Evolutionary conservation across 176 grass and related monocot species (phyloP).

Genomic region (Paspalum notatum): DNA sequence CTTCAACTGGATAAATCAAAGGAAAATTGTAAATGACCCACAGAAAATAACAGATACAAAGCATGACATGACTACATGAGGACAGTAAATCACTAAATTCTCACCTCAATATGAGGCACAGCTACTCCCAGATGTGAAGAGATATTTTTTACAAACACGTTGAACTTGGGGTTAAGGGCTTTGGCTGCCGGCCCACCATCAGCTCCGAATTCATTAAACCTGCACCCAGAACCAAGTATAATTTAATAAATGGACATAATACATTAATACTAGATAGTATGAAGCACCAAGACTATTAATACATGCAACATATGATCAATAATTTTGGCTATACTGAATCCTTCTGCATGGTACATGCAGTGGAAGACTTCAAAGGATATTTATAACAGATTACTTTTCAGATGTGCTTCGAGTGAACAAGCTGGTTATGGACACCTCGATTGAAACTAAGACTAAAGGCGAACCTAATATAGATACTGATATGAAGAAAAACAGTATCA

Average conservation of each 20-base stretch:
- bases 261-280: background rate
- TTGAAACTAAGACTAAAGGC: background rate
- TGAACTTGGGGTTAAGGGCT: conserved; percentile 75
- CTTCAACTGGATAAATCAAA: conserved; percentile 65
- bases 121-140: conserved; percentile 61
- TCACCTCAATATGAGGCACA: conserved; percentile 76
- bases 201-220: conserved; percentile 78
- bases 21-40: conserved; percentile 17
- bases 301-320: background rate
- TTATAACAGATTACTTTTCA: background rate
- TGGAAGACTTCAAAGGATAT: background rate
- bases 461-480: background rate
- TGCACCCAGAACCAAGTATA: conserved; percentile 30
- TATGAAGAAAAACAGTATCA: background rate
- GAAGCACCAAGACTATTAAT: background rate
- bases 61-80: background rate
- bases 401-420: background rate
- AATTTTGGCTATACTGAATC: background rate
- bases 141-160: conserved; percentile 62
- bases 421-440: background rate
- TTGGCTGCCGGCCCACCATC: conserved; percentile 91
- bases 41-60: background rate
- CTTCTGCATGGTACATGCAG: background rate
- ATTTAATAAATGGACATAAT: conserved; percentile 8
- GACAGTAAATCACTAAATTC: background rate